phyloP scores from a whole-genome alignment of 441 rosid species.

The Populus trichocarpa region DNA sequence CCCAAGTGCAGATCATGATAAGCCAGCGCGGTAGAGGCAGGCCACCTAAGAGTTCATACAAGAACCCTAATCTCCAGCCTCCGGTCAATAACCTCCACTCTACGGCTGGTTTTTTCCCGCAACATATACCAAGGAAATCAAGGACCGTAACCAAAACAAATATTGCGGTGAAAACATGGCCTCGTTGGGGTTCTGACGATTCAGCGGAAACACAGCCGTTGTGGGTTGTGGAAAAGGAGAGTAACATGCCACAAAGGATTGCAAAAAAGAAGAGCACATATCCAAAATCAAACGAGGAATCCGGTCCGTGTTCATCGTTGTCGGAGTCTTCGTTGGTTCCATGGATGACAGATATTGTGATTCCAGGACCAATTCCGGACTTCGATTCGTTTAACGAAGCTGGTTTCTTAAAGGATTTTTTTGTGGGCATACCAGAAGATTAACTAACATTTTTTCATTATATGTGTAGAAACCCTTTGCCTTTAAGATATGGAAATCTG shows the following conservation, averaged over 20 bases:
- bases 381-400: neutral
- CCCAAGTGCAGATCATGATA: neutral
- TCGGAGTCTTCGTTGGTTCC: neutral
- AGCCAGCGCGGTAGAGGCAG: neutral
- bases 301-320: neutral
- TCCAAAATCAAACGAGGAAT: neutral
- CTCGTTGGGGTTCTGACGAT: neutral
- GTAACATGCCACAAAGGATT: neutral
- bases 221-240: neutral
- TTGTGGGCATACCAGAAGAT: neutral
- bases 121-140: neutral
- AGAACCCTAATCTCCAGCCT: neutral
- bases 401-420: neutral
- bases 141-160: neutral
- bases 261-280: neutral
- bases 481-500: neutral
- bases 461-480: neutral
- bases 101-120: neutral
- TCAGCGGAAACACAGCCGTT: too few relatives aligned
- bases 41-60: neutral
- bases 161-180: neutral
- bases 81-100: neutral
- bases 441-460: neutral
- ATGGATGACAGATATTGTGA: neutral
- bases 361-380: constrained; percentile 15